Evolutionary conservation across 2,329 filamentous ascomycete species (phyloP), one percentile per base, ranked within the genome.

Genomic region (Colletotrichum tamarilloi): DNA sequence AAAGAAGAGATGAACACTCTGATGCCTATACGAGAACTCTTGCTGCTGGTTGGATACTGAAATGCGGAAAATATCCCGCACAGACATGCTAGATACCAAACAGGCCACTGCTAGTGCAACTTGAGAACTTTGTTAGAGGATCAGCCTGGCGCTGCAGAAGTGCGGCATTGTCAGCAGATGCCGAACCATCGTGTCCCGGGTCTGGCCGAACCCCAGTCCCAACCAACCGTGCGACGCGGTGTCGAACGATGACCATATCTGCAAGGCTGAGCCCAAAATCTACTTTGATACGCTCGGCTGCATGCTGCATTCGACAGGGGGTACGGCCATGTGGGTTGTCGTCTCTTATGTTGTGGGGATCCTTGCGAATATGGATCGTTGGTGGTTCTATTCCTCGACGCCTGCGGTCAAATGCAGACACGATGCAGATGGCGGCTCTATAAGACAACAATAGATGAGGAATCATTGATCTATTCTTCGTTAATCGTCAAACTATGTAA

Each of bases 401-500:
- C 42, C 38, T 46, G 14, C 38, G 7, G n/a, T 26, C 6, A 24
- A 28, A 42, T 28, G 9, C 24, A 16, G 30, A 16, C 6, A 42
- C 24, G 11, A 14, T 46, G 46, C 32, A 24, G 11, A 55, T 53
- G 32, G 53, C n/a, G 38, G 59, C 28, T 32, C 26, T 63, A 16
- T 14, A 24, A 63, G 16, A n/a, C 16, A 26, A 1, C 2, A 4
- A 8, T 11, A 8, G 16, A 28, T 55, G n/a, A 28, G 28, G 38
- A 53, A 19, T 24, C 19, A 26, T 30, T 56, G 12, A 38, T 64
- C n/a, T 62, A 38, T 56, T 64, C 32, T 62, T 73, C 70, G 14
- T 73, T 52, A 73, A 38, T 73, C 70, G 62, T 70, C 28, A 65
- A 8, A 62, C 56, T 73, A 56, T 60, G 55, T 52, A 28, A 16